Evolutionary conservation across 2,329 filamentous ascomycete species (phyloP).

Genomic region (Cadophora malorum): DNA sequence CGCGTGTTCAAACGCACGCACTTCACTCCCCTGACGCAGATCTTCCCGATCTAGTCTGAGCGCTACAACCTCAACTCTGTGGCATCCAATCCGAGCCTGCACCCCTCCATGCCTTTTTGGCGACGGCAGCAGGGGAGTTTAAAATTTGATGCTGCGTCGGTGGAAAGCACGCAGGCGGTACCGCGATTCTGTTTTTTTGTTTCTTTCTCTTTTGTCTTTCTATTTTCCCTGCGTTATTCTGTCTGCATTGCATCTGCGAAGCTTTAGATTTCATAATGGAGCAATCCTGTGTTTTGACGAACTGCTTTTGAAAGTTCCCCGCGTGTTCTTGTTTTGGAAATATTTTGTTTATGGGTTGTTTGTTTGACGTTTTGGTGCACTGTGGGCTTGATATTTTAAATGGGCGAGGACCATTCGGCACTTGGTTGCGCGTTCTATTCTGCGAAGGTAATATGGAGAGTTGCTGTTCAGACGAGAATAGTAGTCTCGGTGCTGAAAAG

Average conservation of each 20-base stretch:
- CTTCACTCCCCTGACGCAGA: slow-evolving; percentile 3
- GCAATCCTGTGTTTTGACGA: neutral
- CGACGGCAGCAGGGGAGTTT: neutral
- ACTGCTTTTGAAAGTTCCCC: neutral
- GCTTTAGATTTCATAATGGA: slow-evolving; percentile 8
- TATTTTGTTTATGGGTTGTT: neutral
- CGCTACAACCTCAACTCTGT: slow-evolving; percentile 9
- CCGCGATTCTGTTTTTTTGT: neutral
- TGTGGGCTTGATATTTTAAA: neutral
- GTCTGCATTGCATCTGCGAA: neutral
- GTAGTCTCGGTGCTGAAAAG: slow-evolving; percentile 23
- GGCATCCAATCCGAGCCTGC: slow-evolving; percentile 10
- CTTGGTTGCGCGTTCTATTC: slow-evolving; percentile 18
- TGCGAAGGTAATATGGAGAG: slow-evolving; percentile 19
- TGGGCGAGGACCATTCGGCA: slow-evolving; percentile 20
- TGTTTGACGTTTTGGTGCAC: neutral
- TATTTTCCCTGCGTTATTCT: neutral
- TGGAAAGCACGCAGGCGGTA: neutral
- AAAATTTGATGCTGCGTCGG: slow-evolving; percentile 14
- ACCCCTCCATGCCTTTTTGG: slow-evolving; percentile 12
- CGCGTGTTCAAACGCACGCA: slow-evolving; percentile 16
- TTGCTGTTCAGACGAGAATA: slow-evolving; percentile 16
- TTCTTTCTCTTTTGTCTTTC: neutral
- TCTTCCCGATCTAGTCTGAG: slow-evolving; percentile 13
- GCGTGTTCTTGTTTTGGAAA: neutral